Conservation (phyloP, 2,329 filamentous ascomycete genomes). For the Colletotrichum truncatum region DNA sequence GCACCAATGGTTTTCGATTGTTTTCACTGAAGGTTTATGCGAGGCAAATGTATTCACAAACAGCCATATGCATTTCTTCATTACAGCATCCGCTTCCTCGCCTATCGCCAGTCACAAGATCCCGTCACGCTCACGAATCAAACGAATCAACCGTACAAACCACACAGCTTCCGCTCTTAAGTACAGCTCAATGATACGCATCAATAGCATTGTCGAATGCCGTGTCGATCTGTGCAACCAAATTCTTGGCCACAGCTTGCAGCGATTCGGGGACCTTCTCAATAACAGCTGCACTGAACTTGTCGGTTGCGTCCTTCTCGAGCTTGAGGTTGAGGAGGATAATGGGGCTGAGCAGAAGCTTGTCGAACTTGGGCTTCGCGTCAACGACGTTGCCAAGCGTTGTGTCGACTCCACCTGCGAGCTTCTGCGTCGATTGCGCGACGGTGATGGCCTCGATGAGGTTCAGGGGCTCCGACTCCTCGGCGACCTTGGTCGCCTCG, state of each 20-base stretch:
- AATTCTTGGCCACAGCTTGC: conserved; percentile 40
- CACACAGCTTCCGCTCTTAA: no score
- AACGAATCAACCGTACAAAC: no score
- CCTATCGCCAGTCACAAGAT: no score
- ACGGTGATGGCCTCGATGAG: conserved; percentile 48
- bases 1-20: no score
- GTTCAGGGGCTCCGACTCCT: conserved; percentile 46
- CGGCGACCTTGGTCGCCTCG: conserved; percentile 46
- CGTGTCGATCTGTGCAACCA: conserved; percentile 48
- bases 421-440: conserved; percentile 44
- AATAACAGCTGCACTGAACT: conserved; percentile 47
- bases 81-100: no score
- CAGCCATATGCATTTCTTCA: no score
- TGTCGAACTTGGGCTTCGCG: conserved; percentile 54
- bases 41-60: no score
- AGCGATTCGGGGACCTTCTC: conserved; percentile 49
- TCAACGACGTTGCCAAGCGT: conserved; percentile 48
- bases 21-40: no score
- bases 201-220: conserved; percentile 49
- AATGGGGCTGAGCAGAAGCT: conserved; percentile 49
- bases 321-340: conserved; percentile 52
- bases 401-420: conserved; percentile 47
- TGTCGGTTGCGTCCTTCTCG: conserved; percentile 48
- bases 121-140: no score
- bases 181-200: conserved; percentile 34